Evolutionary conservation across 2,329 filamentous ascomycete species (phyloP).

Genomic region (Xylaria hypoxylon): DNA sequence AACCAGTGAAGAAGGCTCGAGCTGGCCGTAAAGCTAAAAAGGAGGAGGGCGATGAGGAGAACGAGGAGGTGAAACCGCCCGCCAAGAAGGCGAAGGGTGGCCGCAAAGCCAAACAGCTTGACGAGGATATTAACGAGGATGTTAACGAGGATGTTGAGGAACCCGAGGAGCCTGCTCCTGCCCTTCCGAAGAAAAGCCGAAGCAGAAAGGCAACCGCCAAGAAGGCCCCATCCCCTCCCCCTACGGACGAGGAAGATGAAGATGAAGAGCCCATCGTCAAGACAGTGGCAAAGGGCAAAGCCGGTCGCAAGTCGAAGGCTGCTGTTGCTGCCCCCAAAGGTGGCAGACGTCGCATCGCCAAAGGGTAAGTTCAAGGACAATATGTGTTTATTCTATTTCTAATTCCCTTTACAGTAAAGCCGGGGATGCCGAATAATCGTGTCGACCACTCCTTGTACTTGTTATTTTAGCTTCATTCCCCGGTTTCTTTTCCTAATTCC

Average conservation of each 20-base stretch:
- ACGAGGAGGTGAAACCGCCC: conserved; percentile 36
- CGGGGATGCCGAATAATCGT: conserved; percentile 23
- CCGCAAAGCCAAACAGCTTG: conserved; percentile 47
- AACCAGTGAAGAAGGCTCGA: conserved; percentile 37
- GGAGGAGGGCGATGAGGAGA: conserved; percentile 38
- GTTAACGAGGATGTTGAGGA: conserved; percentile 46
- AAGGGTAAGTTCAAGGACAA: conserved; percentile 20
- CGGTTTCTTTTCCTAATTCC: conserved; percentile 10
- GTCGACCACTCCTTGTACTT: not conserved
- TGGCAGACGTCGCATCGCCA: conserved; percentile 31
- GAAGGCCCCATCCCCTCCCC: conserved; percentile 39
- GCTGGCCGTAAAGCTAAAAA: conserved; percentile 41
- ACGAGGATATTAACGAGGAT: conserved; percentile 43
- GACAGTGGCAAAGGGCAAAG: conserved; percentile 46
- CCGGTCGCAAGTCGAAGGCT: conserved; percentile 46
- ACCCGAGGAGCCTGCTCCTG: conserved; percentile 37
- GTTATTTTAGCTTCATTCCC: conserved; percentile 15
- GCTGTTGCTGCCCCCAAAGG: conserved; percentile 39
- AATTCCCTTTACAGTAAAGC: conserved; percentile 11
- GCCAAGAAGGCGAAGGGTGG: conserved; percentile 42
- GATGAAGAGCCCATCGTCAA: conserved; percentile 49
- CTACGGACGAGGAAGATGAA: conserved; percentile 42
- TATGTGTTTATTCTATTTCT: not conserved
- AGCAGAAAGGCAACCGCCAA: conserved; percentile 43
- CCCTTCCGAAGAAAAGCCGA: conserved; percentile 50